phyloP scores from a whole-genome alignment of 2,329 filamentous ascomycete species.

The Phyllosticta citriasiana region DNA sequence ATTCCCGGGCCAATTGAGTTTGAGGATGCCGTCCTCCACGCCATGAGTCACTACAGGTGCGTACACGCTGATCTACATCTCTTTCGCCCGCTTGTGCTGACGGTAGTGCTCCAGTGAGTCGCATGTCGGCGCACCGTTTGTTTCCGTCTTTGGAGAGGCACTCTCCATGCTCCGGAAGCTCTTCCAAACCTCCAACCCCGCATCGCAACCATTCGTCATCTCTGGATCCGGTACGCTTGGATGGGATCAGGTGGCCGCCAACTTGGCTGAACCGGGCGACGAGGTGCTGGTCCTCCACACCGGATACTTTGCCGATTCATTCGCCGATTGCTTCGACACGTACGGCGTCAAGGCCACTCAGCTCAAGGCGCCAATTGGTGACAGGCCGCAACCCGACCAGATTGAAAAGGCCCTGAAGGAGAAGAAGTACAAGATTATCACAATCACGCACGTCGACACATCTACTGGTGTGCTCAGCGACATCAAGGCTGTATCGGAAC shows the following conservation, averaged over 20 bases:
- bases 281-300: conserved; percentile 88
- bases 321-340: conserved; percentile 81
- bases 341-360: conserved; percentile 89
- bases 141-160: conserved; percentile 82
- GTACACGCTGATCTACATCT: not conserved
- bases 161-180: conserved; percentile 81
- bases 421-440: conserved; percentile 90
- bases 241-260: conserved; percentile 94
- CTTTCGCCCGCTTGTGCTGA: conserved; percentile 1
- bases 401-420: conserved; percentile 80
- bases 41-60: conserved; percentile 90
- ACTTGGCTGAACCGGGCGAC: conserved; percentile 81
- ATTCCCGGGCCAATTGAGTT: conserved; percentile 98
- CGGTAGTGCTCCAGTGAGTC: conserved; percentile 56
- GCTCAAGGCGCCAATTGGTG: conserved; percentile 79
- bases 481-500: conserved; percentile 69
- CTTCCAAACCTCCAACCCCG: conserved; percentile 77
- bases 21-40: conserved; percentile 88
- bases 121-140: conserved; percentile 82
- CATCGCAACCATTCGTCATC: conserved; percentile 84
- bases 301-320: conserved; percentile 94
- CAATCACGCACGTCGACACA: conserved; percentile 94
- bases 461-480: conserved; percentile 93
- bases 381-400: conserved; percentile 74
- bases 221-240: conserved; percentile 91